These are phyloP conservation scores for Camillea tinctor DNA, from an alignment of 2,329 filamentous ascomycete genomes.

Conservation along the genomic window DNA sequence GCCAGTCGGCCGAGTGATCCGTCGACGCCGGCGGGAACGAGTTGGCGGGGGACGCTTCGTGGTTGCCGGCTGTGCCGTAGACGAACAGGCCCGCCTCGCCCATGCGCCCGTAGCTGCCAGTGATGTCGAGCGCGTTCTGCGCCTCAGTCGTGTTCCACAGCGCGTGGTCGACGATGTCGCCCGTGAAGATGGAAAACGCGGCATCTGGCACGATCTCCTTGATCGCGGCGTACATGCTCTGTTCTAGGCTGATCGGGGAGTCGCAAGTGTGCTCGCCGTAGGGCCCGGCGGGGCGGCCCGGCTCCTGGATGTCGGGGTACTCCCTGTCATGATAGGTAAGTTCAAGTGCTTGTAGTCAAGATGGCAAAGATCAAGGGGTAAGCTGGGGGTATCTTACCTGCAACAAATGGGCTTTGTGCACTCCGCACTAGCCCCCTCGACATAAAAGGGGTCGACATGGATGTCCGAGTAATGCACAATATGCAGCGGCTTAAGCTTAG, in stretches of 20 bases:
- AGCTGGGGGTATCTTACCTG: constrained; percentile 40
- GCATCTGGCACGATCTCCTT: constrained; percentile 44
- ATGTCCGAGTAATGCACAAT: constrained; percentile 61
- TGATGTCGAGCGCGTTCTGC: constrained; percentile 35
- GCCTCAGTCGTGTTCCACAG: constrained; percentile 44
- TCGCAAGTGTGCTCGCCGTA: constrained; percentile 56
- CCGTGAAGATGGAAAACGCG: constrained; percentile 57
- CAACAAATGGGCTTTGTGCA: constrained; percentile 62
- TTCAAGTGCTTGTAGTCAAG: neutral
- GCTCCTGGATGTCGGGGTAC: constrained; percentile 46
- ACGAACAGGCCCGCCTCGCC: constrained; percentile 41
- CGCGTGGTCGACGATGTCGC: constrained; percentile 56
- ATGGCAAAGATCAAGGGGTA: neutral
- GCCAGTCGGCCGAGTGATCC: constrained; percentile 49
- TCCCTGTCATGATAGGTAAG: constrained; percentile 29
- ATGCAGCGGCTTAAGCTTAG: constrained; percentile 45
- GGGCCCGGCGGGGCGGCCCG: constrained; percentile 50
- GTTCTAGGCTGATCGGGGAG: constrained; percentile 47
- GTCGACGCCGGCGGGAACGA: constrained; percentile 44
- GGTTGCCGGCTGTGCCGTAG: constrained; percentile 56
- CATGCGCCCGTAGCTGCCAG: constrained; percentile 48
- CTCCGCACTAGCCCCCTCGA: constrained; percentile 50
- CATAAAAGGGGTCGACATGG: constrained; percentile 57
- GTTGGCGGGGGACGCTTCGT: constrained; percentile 55
- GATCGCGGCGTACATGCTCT: constrained; percentile 56